phyloP scores from a whole-genome alignment of 495 filamentous ascomycete species.

The Melanomma pulvis-pyrius region DNA sequence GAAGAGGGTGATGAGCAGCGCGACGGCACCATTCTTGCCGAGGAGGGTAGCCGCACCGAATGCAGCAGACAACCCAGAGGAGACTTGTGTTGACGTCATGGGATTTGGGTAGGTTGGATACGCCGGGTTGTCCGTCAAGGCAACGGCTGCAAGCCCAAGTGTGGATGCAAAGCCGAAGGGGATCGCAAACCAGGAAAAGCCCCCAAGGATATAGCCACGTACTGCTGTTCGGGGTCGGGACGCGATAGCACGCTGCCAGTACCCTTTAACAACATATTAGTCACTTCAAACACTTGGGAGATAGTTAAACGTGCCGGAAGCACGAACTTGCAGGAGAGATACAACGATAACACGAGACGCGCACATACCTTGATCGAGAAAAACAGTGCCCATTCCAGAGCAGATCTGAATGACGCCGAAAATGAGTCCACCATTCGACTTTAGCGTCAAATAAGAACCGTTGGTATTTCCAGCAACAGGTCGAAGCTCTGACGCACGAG shows the following conservation, averaged over 20 bases:
- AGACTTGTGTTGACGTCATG: conserved; percentile 75
- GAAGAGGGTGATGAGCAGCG: conserved; percentile 82
- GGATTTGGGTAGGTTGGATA: conserved; percentile 74
- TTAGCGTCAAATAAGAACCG: conserved; percentile 88
- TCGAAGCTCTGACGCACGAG: conserved; percentile 66
- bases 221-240: conserved; percentile 44
- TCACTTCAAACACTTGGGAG: no score
- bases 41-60: conserved; percentile 83
- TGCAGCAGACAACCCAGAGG: conserved; percentile 83
- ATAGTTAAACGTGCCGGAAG: background rate
- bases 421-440: conserved; percentile 78
- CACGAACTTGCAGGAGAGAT: background rate
- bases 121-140: conserved; percentile 70
- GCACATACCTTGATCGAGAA: conserved; percentile 58
- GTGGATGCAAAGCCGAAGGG: conserved; percentile 74
- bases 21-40: conserved; percentile 81
- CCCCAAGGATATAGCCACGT: conserved; percentile 88
- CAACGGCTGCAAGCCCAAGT: conserved; percentile 83
- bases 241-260: conserved; percentile 26
- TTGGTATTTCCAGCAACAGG: conserved; percentile 82
- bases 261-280: no score
- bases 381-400: conserved; percentile 62
- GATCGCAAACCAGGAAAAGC: conserved; percentile 91
- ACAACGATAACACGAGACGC: background rate
- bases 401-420: conserved; percentile 96